These are phyloP conservation scores for Lasiodiplodia gonubiensis DNA, from an alignment of 2,329 filamentous ascomycete genomes.

Conservation along the genomic window DNA sequence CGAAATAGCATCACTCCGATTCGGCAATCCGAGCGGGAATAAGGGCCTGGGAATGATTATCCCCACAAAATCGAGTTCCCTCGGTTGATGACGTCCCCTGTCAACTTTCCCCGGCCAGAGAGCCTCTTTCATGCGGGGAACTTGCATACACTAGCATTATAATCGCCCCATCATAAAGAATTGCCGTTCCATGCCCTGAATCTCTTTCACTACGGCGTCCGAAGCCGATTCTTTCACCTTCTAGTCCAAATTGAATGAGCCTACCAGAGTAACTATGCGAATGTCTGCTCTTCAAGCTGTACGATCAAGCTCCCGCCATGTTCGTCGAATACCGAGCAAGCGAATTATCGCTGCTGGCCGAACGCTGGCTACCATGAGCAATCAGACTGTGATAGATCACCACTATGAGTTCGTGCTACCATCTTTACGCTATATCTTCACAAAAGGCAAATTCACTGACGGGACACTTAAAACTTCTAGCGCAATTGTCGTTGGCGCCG, in stretches of 20 bases:
- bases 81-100: constrained; percentile 10
- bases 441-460: not conserved
- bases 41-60: not conserved
- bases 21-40: constrained; percentile 15
- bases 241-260: not conserved
- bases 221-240: not conserved
- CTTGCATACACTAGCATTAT: not conserved
- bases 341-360: not conserved
- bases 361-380: not conserved
- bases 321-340: not conserved
- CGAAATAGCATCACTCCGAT: constrained; percentile 4
- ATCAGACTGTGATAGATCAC: constrained; percentile 39
- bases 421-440: no score
- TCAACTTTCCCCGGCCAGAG: not conserved
- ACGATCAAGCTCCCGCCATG: not conserved
- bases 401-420: constrained; percentile 41
- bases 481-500: constrained; percentile 58
- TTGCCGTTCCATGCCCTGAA: not conserved
- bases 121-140: constrained; percentile 17
- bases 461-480: not conserved
- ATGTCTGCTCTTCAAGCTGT: not conserved
- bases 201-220: not conserved
- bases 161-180: not conserved
- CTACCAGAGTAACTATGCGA: not conserved
- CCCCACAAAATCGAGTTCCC: not conserved